phyloP scores from a whole-genome alignment of 75 land plant genomes.

The Adiantum capillusveneris region DNA sequence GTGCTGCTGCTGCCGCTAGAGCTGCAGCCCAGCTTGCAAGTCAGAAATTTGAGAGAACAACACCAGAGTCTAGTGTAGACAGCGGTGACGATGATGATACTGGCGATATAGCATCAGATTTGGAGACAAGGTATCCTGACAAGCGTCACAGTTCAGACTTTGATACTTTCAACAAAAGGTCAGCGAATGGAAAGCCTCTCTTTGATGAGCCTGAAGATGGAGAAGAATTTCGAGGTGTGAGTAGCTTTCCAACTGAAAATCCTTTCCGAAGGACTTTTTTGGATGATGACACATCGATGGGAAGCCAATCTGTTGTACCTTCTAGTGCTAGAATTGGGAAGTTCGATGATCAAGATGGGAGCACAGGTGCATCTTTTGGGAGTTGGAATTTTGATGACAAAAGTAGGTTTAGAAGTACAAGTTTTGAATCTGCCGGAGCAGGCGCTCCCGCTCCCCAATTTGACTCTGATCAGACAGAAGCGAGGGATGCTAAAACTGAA shows the following conservation, averaged over 20 bases:
- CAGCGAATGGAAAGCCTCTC: neutral
- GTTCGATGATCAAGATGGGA: neutral
- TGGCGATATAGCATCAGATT: neutral
- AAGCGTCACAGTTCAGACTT: neutral
- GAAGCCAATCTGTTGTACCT: neutral
- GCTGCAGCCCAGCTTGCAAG: slow-evolving; percentile 1
- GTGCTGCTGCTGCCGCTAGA: slow-evolving; percentile 8
- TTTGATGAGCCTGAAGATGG: neutral
- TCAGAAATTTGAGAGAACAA: neutral
- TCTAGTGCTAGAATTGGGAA: neutral
- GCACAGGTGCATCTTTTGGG: neutral
- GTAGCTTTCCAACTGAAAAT: neutral
- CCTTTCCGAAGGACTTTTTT: neutral
- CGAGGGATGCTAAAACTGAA: neutral
- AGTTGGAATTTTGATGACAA: neutral
- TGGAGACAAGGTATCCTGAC: neutral
- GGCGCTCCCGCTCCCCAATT: neutral
- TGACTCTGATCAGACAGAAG: neutral
- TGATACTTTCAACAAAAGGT: neutral
- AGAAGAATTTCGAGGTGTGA: neutral
- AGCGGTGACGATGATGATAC: slow-evolving; percentile 1
- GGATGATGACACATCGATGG: neutral
- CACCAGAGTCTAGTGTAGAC: neutral
- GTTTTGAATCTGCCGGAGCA: neutral
- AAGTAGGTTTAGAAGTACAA: neutral